These are phyloP conservation scores for Schizophyllum amplum DNA, from an alignment of 1,284 basidiomycete genomes.

Conservation along the genomic window DNA sequence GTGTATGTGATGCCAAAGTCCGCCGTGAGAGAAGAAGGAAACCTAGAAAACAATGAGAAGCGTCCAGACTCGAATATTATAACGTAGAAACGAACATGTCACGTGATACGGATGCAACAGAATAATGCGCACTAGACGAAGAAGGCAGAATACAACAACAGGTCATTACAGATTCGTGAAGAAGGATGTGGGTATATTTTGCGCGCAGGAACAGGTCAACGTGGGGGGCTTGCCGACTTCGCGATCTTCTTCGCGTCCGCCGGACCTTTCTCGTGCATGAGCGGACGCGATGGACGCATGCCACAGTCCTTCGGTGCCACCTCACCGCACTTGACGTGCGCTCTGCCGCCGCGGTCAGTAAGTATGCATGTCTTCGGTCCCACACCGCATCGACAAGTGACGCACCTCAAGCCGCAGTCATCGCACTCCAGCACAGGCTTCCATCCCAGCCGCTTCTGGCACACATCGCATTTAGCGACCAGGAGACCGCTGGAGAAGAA, in stretches of 20 bases:
- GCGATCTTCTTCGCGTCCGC: background rate
- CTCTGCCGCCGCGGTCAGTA: conserved; percentile 31
- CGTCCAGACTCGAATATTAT: background rate
- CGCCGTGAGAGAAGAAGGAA: background rate
- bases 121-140: background rate
- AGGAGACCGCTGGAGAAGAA: conserved; percentile 64
- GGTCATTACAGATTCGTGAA: background rate
- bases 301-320: conserved; percentile 40
- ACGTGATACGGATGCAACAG: no score
- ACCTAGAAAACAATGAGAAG: no score
- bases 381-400: no score
- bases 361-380: background rate
- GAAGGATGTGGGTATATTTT: no score
- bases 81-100: background rate
- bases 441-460: conserved; percentile 75
- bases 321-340: conserved; percentile 81
- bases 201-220: no score
- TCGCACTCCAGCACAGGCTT: conserved; percentile 84
- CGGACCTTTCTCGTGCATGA: background rate
- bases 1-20: background rate
- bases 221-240: background rate
- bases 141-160: background rate
- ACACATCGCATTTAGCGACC: conserved; percentile 75
- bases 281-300: background rate
- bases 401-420: conserved; percentile 65